phyloP scores from a whole-genome alignment of 306 rosid species.

The Crotalaria pallida region DNA sequence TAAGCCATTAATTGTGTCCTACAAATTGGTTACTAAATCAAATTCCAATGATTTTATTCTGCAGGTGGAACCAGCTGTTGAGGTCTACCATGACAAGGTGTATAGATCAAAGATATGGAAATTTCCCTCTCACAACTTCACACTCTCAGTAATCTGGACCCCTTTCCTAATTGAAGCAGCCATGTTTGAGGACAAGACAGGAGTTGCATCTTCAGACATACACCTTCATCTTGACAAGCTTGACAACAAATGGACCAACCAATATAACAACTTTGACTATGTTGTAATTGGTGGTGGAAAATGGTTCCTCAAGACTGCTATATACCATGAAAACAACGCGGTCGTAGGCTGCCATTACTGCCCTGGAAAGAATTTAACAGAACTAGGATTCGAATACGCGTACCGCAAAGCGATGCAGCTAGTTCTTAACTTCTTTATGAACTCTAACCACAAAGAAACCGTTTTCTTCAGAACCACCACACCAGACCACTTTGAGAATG shows the following conservation, averaged over 20 bases:
- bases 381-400: slow-evolving; percentile 57
- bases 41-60: slow-evolving; percentile 26
- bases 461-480: slow-evolving; percentile 71
- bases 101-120: slow-evolving; percentile 78
- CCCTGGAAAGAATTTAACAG: slow-evolving; percentile 60
- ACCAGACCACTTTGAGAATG: slow-evolving; percentile 90
- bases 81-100: slow-evolving; percentile 80
- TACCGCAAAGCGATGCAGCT: slow-evolving; percentile 49
- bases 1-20: slow-evolving; percentile 10
- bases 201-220: slow-evolving; percentile 60
- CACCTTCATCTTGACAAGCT: slow-evolving; percentile 67
- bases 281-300: slow-evolving; percentile 66
- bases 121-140: slow-evolving; percentile 71
- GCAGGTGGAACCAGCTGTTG: slow-evolving; percentile 78
- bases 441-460: slow-evolving; percentile 37
- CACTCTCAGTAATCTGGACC: slow-evolving; percentile 78
- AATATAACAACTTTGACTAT: slow-evolving; percentile 42
- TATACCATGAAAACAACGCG: slow-evolving; percentile 55
- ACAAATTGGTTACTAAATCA: slow-evolving; percentile 10
- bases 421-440: slow-evolving; percentile 41
- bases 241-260: slow-evolving; percentile 52
- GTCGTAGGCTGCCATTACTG: slow-evolving; percentile 69
- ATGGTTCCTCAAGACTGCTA: slow-evolving; percentile 79
- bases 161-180: slow-evolving; percentile 79
- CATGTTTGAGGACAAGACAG: slow-evolving; percentile 63